Evolutionary conservation across 2,329 filamentous ascomycete species (phyloP), one percentile per base, ranked within the genome.

Genomic region (Pseudophaeomoniella oleicola): DNA sequence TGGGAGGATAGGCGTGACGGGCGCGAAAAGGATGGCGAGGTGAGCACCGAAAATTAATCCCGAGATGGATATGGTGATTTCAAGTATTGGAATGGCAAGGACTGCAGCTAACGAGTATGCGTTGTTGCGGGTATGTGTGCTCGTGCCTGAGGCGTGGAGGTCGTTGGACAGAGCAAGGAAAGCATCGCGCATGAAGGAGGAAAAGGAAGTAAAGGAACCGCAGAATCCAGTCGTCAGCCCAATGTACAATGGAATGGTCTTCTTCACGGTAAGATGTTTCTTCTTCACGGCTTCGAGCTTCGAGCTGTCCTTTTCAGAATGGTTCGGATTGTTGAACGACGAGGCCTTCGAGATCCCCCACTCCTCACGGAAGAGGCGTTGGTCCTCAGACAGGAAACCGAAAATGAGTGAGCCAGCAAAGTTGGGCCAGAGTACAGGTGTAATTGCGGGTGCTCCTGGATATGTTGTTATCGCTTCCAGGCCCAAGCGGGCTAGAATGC

Each of bases 181-280:
- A 9, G 67, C 58, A 48, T 90, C 85, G n/a, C 81, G 71, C 29
- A 85, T 74, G 52, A 88, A 88, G 16, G 77, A 74, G 0, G 84
- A 90, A 56, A 92, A 93, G 4, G 78, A 85, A 0, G 85, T 94
- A 50, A 90, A 81, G 42, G 79, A 85, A 39, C 86, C 82, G 50
- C 83, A 90, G 55, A 87, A 86, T n/a, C 80, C 87, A 0, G 80
- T 90, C 0, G 81, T 71, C 10, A 93, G 71, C 35, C 81, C 85
- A 40, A 90, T 78, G 52, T 88, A 92, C 1, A 90, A 64, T 0
- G 86, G 85, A 12, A 88, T 78, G 0, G 79, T 81, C 62, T 88
- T 90, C 55, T 92, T 92, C 13, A 61, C 59, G 4, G 71, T 64
- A 14, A 66, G 45, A 48, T 76, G 68, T 0, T 64, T 64, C 50